Percentiles rank a stretch among this genome's conserved stretches.
These are phyloP conservation scores for Stephania japonica DNA, from an alignment of 164 flowering plant genomes.

Conservation along the genomic window DNA sequence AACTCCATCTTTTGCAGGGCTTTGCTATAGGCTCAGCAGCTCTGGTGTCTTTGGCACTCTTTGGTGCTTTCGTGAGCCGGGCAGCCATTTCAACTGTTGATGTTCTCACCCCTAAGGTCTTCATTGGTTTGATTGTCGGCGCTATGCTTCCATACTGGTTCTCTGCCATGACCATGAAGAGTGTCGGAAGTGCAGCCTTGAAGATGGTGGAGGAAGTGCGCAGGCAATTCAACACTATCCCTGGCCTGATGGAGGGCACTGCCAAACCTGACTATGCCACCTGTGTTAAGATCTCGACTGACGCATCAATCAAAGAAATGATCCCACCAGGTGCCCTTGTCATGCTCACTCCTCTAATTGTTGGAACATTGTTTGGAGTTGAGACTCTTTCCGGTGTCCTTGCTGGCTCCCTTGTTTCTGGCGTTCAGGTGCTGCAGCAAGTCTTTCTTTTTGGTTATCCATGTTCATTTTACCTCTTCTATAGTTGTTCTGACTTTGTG, in stretches of 20 bases:
- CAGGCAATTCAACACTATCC: conserved; percentile 32
- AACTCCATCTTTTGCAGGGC: conserved; percentile 13
- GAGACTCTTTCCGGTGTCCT: conserved; percentile 32
- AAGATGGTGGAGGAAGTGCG: conserved; percentile 36
- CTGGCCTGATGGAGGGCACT: conserved; percentile 31
- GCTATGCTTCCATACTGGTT: conserved; percentile 37
- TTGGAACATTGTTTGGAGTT: conserved; percentile 29
- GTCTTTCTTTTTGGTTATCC: not conserved
- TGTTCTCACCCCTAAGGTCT: conserved; percentile 28
- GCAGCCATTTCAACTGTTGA: conserved; percentile 25
- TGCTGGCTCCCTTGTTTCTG: conserved; percentile 31
- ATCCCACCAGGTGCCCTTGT: conserved; percentile 33
- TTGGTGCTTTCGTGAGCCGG: conserved; percentile 32
- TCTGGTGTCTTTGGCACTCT: conserved; percentile 29
- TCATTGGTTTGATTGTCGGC: conserved; percentile 28
- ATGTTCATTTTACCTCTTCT: not conserved
- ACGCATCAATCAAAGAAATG: conserved; percentile 34
- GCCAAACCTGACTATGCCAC: conserved; percentile 35
- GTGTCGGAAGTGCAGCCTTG: conserved; percentile 33
- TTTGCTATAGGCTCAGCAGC: conserved; percentile 34
- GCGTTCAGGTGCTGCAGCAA: conserved; percentile 15
- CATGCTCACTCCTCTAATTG: conserved; percentile 32
- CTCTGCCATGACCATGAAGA: conserved; percentile 37
- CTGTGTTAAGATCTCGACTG: conserved; percentile 34
- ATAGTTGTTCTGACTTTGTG: not conserved